Conservation (phyloP, 768 basidiomycete genomes). For the Cystoderma amianthinum region DNA sequence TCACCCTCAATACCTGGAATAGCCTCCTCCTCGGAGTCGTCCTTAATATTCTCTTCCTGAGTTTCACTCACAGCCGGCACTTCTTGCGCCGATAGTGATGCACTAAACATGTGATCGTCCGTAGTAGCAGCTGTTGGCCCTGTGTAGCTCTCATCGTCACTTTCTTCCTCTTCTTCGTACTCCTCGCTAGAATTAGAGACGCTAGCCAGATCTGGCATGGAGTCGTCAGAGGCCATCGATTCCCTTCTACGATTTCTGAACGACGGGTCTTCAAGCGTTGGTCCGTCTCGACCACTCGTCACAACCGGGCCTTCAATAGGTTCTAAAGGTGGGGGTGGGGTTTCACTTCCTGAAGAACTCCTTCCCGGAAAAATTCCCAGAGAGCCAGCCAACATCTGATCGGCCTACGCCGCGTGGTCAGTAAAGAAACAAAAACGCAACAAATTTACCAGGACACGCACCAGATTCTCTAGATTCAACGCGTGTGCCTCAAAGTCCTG, state of each 20-base stretch:
- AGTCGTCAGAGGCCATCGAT: conserved; percentile 15
- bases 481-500: background rate
- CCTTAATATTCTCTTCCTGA: no score
- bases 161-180: conserved; percentile 11
- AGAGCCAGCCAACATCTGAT: no score
- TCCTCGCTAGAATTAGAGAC: conserved; percentile 28
- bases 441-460: conserved; percentile 7
- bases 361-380: no score
- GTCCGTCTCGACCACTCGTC: background rate
- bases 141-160: conserved; percentile 12
- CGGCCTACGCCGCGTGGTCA: no score
- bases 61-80: no score
- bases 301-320: conserved; percentile 2
- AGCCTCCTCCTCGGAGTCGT: no score
- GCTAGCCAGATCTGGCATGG: conserved; percentile 29
- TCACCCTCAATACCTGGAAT: no score
- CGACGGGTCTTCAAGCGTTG: conserved; percentile 1
- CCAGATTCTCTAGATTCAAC: background rate
- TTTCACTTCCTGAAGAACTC: no score
- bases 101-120: conserved; percentile 1
- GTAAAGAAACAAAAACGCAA: conserved; percentile 4
- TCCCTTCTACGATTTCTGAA: conserved; percentile 3
- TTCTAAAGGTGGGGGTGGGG: conserved; percentile 9
- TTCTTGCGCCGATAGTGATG: conserved; percentile 1
- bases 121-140: conserved; percentile 15